A percentile compares a stretch with the other conserved stretches of the same genome.
Conservation (phyloP, 1,284 basidiomycete genomes). For the Pascua guehoae region DNA sequence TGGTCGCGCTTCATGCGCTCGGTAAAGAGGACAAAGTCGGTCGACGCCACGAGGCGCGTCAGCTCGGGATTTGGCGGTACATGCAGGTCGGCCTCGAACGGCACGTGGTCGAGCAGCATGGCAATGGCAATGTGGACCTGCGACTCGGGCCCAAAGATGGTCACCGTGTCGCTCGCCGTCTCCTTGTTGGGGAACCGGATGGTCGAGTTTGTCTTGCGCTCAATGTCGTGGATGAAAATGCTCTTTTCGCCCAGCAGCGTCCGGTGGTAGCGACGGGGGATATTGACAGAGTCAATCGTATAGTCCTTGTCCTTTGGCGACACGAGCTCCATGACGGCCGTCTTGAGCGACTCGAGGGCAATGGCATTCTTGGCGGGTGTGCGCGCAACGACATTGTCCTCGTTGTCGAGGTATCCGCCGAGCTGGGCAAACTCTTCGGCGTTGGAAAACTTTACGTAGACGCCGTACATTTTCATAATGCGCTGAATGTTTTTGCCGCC, state of each 20-base stretch:
- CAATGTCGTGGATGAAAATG: slow-evolving; percentile 96
- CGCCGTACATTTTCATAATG: slow-evolving; percentile 99
- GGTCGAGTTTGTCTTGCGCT: slow-evolving; percentile 89
- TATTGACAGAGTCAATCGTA: slow-evolving; percentile 84
- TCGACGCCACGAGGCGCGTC: slow-evolving; percentile 64
- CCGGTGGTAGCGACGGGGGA: slow-evolving; percentile 91
- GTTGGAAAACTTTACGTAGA: slow-evolving; percentile 99
- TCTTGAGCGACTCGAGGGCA: slow-evolving; percentile 92
- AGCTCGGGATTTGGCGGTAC: slow-evolving; percentile 80
- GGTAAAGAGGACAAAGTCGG: slow-evolving; percentile 72
- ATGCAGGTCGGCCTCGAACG: slow-evolving; percentile 93
- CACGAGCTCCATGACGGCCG: slow-evolving; percentile 95
- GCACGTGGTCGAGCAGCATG: slow-evolving; percentile 94
- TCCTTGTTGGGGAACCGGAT: slow-evolving; percentile 96
- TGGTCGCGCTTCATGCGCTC: slow-evolving; percentile 91
- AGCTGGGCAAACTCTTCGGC: slow-evolving; percentile 94
- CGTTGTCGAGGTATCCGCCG: slow-evolving; percentile 94
- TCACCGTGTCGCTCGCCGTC: slow-evolving; percentile 71
- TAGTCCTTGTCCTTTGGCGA: slow-evolving; percentile 72
- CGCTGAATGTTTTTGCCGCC: slow-evolving; percentile 97
- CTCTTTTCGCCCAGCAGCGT: slow-evolving; percentile 92
- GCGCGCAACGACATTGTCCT: slow-evolving; percentile 95
- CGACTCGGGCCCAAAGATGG: slow-evolving; percentile 92
- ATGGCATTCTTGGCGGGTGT: slow-evolving; percentile 97
- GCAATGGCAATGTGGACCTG: slow-evolving; percentile 95